Evolutionary conservation across 2,329 filamentous ascomycete genomes (phyloP), one percentile per base, ranked within the genome.

Genomic region (Xylariaceae sp.): DNA sequence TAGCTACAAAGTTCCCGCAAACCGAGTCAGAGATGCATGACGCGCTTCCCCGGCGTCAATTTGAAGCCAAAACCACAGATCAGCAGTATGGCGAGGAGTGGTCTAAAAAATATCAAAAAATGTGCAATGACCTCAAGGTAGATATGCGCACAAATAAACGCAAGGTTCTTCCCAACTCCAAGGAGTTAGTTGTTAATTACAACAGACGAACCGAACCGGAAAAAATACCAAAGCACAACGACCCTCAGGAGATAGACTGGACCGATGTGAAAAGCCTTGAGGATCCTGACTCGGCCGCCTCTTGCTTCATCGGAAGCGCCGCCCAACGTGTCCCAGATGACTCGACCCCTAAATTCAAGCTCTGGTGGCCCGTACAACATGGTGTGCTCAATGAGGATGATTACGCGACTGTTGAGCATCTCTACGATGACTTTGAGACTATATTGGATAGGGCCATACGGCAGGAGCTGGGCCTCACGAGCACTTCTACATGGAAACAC

Each of bases 131-230:
- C 44, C 82, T 99, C 58, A 96, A 95, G 73, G 75, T 86, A 2
- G 88, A 90, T 50, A 95, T 97, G 89, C 86, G 92, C 58, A 83
- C 85, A 62, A 96, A 96, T 73, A 97, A 97, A 78, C 86, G 90
- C 68, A 88, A 95, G 69, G 91, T 96, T 12, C 74, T 97, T 48
- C 94, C 94, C n/a, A 97, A 97, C 69, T 96, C 91, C 0, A 95
- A 96, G 71, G 94, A 99, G 67, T 78, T 96, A 55, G 92, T 96
- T 1, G 84, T 91, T 61, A 97, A 96, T 68, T 97, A 89, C 78
- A 99, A 99, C 71, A 84, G 88, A 51, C 83, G 89, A 47, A 88
- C 85, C 0, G 84, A 88, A 35, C 86, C 90, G 5, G 94, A 97
- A 63, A 81, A 87, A 47, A 97, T 99, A 57, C 86, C 88, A 4